Conservation (phyloP, 768 basidiomycete genomes). For the Collybiopsis luxurians region DNA sequence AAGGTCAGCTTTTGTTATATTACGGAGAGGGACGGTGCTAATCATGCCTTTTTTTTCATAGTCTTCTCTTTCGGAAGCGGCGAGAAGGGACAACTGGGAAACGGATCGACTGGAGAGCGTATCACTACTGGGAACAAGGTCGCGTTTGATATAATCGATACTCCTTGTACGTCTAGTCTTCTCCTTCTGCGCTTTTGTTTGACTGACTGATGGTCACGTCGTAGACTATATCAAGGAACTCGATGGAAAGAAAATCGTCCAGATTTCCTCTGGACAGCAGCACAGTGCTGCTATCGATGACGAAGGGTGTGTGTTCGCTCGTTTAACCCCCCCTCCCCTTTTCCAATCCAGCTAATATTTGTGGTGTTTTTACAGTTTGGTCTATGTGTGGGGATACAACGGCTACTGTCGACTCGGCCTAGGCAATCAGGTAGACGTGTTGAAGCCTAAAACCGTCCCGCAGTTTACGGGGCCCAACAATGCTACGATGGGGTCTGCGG, state of each 20-base stretch:
- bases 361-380: not conserved
- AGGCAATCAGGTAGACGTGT: slow-evolving; percentile 77
- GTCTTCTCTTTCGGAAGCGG: slow-evolving; percentile 91
- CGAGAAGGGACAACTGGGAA: slow-evolving; percentile 91
- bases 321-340: not conserved
- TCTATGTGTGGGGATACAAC: slow-evolving; percentile 64
- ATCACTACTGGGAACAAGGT: slow-evolving; percentile 85
- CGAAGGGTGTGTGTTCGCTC: slow-evolving; percentile 49
- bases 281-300: slow-evolving; percentile 82
- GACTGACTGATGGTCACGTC: not conserved
- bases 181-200: not conserved
- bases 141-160: slow-evolving; percentile 72
- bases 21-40: not conserved
- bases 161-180: slow-evolving; percentile 41
- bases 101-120: slow-evolving; percentile 90
- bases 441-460: slow-evolving; percentile 82
- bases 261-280: slow-evolving; percentile 85
- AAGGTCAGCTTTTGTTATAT: slow-evolving; percentile 40
- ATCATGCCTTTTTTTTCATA: slow-evolving; percentile 19
- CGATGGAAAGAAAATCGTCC: slow-evolving; percentile 70
- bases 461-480: slow-evolving; percentile 80
- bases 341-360: not conserved
- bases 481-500: slow-evolving; percentile 48
- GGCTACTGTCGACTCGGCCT: slow-evolving; percentile 91
- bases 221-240: slow-evolving; percentile 48